Percentiles rank a stretch among this genome's conserved stretches.
phyloP scores from a whole-genome alignment of 1,284 basidiomycete species.

The Pisolithus thermaeus region DNA sequence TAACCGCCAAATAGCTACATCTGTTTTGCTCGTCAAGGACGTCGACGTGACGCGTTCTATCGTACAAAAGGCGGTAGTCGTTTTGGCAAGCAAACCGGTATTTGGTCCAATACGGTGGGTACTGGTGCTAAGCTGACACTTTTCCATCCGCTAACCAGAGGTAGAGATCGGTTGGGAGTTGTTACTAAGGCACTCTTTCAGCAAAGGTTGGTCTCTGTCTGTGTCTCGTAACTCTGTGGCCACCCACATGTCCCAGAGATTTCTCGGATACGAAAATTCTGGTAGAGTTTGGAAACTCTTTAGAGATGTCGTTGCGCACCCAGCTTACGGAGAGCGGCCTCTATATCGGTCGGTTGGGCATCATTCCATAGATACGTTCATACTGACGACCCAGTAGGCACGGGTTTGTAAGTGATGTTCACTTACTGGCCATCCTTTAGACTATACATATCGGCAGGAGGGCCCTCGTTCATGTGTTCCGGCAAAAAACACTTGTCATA shows the following conservation, averaged over 20 bases:
- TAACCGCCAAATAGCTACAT: slow-evolving; percentile 90
- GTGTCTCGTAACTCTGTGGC: background rate
- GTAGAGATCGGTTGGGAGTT: slow-evolving; percentile 89
- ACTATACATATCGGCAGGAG: slow-evolving; percentile 40
- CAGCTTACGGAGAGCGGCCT: slow-evolving; percentile 77
- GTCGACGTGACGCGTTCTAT: slow-evolving; percentile 91
- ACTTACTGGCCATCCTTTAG: background rate
- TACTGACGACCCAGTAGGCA: slow-evolving; percentile 47
- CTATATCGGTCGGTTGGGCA: slow-evolving; percentile 69
- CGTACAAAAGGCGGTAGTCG: slow-evolving; percentile 97
- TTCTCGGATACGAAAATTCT: slow-evolving; percentile 82
- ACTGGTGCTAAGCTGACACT: background rate
- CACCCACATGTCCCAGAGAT: slow-evolving; percentile 44
- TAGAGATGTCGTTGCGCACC: slow-evolving; percentile 62
- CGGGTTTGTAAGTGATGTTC: slow-evolving; percentile 58
- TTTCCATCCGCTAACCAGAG: slow-evolving; percentile 10
- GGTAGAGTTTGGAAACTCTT: slow-evolving; percentile 72
- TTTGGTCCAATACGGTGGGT: slow-evolving; percentile 80
- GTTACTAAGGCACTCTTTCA: slow-evolving; percentile 89
- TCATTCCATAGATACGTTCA: background rate
- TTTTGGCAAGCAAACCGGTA: slow-evolving; percentile 84
- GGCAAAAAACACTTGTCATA: slow-evolving; percentile 87
- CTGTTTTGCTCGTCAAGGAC: slow-evolving; percentile 73
- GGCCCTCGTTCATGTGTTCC: slow-evolving; percentile 90
- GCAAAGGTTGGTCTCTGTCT: slow-evolving; percentile 46